phyloP scores from a whole-genome alignment of 1,284 basidiomycete genomes.

The Papiliotrema fonsecae region DNA sequence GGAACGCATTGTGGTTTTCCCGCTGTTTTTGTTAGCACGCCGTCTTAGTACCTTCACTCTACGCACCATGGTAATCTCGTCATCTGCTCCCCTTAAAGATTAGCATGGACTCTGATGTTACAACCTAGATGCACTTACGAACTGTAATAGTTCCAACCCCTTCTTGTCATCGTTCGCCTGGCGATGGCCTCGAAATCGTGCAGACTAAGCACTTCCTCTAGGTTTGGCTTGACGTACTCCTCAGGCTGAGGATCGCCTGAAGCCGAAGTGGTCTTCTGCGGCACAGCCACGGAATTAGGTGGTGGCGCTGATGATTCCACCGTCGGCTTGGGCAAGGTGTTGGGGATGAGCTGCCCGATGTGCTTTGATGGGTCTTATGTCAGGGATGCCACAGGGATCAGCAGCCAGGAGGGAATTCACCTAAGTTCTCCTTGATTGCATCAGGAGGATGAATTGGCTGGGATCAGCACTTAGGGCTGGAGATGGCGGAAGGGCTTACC shows the following conservation, averaged over 20 bases:
- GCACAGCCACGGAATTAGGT: slow-evolving; percentile 46
- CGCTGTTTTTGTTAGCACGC: no score
- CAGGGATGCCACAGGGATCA: background rate
- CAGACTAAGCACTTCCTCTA: slow-evolving; percentile 75
- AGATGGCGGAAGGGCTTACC: slow-evolving; percentile 12
- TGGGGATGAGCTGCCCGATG: slow-evolving; percentile 64
- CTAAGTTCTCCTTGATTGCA: slow-evolving; percentile 75
- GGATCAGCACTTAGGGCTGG: background rate
- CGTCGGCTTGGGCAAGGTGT: slow-evolving; percentile 47
- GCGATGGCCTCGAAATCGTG: slow-evolving; percentile 90
- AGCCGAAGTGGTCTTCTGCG: slow-evolving; percentile 40
- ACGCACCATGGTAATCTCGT: slow-evolving; percentile 68
- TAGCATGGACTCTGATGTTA: background rate
- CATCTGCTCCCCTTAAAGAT: slow-evolving; percentile 61
- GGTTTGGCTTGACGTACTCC: slow-evolving; percentile 53
- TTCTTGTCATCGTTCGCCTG: slow-evolving; percentile 64
- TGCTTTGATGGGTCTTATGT: slow-evolving; percentile 25
- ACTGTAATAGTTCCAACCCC: slow-evolving; percentile 86
- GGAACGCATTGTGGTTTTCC: slow-evolving; percentile 83
- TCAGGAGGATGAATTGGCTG: slow-evolving; percentile 78
- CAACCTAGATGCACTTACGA: slow-evolving; percentile 44
- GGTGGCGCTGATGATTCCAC: slow-evolving; percentile 18
- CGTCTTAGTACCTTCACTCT: no score
- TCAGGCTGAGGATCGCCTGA: slow-evolving; percentile 22
- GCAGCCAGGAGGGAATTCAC: slow-evolving; percentile 44